Conservation (phyloP, 164 flowering plant genomes). For the Santalum album region DNA sequence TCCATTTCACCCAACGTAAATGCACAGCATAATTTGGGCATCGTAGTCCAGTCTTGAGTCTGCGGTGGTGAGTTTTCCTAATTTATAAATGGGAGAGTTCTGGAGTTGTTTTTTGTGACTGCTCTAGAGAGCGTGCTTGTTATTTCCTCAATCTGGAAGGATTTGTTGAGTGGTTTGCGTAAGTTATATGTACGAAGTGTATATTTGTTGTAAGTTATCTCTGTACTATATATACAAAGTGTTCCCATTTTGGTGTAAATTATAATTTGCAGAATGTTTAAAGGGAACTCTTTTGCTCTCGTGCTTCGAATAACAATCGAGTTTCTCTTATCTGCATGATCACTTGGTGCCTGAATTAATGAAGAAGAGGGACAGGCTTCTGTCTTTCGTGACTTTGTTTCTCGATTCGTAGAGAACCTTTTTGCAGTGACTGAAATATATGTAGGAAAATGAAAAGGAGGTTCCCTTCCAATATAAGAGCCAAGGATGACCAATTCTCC, state of each 20-base stretch:
- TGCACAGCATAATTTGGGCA: not conserved
- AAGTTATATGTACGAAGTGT: not conserved
- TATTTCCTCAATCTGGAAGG: not conserved
- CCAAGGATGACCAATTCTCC: too few species aligned
- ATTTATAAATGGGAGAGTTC: not conserved
- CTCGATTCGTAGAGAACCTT: too few species aligned
- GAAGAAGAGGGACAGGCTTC: too few species aligned
- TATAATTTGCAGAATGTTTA: not conserved
- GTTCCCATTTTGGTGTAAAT: not conserved
- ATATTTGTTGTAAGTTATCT: not conserved
- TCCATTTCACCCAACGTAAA: not conserved
- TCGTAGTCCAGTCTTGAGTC: not conserved
- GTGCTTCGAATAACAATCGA: too few species aligned
- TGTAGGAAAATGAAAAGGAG: too few species aligned
- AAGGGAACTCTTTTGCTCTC: too few species aligned
- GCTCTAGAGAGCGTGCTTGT: not conserved
- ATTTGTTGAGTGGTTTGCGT: not conserved
- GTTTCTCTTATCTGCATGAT: too few species aligned
- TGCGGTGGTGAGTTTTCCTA: not conserved
- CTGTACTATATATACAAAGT: not conserved
- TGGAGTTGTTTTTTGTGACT: not conserved
- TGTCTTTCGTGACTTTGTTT: too few species aligned
- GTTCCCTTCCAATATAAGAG: too few species aligned
- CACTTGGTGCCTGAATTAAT: too few species aligned
- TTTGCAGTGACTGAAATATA: too few species aligned